phyloP scores from a whole-genome alignment of 2,329 filamentous ascomycete species.

The Neophaeococcomyces aloes region DNA sequence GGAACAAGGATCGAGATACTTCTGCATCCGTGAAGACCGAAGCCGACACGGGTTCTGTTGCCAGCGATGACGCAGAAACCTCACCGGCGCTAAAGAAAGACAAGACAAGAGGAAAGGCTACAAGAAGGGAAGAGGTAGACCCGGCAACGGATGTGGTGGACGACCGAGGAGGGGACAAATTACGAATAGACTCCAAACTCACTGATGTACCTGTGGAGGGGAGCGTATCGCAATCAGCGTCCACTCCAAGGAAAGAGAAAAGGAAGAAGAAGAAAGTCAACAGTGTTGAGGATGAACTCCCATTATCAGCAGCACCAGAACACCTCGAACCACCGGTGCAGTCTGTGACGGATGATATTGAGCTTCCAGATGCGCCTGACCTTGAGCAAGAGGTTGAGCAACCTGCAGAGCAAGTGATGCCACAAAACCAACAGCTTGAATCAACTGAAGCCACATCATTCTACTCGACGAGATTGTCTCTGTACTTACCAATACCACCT shows the following conservation, averaged over 20 bases:
- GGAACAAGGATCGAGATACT: conserved; percentile 10
- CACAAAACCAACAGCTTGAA: conserved; percentile 2
- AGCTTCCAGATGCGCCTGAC: conserved; percentile 9
- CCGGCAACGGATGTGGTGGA: too few relatives aligned
- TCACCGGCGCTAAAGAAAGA: neutral
- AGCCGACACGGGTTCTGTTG: conserved; percentile 6
- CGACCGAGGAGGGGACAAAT: too few relatives aligned
- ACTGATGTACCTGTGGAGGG: too few relatives aligned
- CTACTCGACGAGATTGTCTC: conserved; percentile 31
- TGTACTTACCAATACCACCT: conserved; percentile 54
- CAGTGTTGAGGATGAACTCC: conserved; percentile 17
- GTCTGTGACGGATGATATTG: conserved; percentile 9
- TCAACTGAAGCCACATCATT: conserved; percentile 16
- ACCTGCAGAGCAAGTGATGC: neutral
- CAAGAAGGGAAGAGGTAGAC: too few relatives aligned
- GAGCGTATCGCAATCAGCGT: too few relatives aligned
- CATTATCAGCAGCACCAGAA: conserved; percentile 1
- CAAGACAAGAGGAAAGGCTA: too few relatives aligned
- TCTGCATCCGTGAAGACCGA: neutral
- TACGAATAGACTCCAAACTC: too few relatives aligned
- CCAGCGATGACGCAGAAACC: conserved; percentile 1
- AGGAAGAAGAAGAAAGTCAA: conserved; percentile 8
- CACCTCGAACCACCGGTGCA: conserved; percentile 5
- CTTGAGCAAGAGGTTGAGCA: conserved; percentile 4
- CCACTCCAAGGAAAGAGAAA: conserved; percentile 5